Evolutionary conservation across 441 rosid genomes (phyloP).

Genomic region (Syzygium malaccense): DNA sequence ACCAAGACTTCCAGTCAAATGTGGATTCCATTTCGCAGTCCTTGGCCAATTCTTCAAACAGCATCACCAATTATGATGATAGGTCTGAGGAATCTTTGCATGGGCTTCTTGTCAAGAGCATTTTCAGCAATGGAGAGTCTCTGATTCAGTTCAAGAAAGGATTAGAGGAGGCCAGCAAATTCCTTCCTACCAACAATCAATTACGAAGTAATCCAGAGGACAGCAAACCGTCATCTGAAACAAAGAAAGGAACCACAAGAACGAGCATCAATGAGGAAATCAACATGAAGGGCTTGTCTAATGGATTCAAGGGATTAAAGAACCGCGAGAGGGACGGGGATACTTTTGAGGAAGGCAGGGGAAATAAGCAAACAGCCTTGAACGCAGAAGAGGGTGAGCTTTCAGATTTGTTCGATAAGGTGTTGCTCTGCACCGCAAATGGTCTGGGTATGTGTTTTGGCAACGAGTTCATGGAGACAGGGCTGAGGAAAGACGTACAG

Average conservation of each 20-base stretch:
- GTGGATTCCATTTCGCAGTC: background rate
- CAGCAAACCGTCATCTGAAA: background rate
- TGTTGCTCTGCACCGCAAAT: background rate
- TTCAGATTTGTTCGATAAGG: background rate
- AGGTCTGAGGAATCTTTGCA: background rate
- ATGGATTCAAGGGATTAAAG: background rate
- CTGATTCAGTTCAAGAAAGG: background rate
- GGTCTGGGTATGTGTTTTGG: background rate
- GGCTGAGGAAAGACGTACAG: background rate
- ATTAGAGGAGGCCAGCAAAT: background rate
- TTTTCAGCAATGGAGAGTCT: background rate
- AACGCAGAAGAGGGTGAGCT: background rate
- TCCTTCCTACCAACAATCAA: background rate
- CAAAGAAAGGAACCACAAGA: background rate
- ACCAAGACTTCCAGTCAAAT: background rate
- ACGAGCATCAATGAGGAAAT: background rate
- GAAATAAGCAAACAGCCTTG: background rate
- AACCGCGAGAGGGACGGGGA: background rate
- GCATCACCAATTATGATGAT: background rate
- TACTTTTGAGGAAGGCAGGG: background rate
- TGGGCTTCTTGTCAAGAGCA: background rate
- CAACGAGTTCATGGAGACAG: background rate
- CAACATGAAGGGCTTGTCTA: background rate
- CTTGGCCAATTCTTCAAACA: background rate
- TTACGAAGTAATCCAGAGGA: background rate